A percentile compares a stretch with the other conserved stretches of the same genome.
Conservation (phyloP, 148 eudicot species). For the Oxyria digyna region DNA sequence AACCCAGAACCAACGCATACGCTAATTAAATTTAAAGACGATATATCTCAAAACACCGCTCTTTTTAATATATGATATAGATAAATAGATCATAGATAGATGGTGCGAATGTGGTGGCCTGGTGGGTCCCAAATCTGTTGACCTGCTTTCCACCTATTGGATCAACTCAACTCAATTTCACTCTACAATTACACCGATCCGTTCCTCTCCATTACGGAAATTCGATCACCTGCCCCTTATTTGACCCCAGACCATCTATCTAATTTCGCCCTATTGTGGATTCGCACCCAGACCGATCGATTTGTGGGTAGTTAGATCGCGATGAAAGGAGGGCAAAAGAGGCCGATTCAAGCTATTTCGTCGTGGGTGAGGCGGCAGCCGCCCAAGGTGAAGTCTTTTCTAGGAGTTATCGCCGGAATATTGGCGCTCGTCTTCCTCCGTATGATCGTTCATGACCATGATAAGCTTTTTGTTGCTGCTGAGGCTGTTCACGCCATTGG, state of each 20-base stretch:
- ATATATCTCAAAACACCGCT: too few relatives aligned
- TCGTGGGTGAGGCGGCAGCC: slow-evolving; percentile 50
- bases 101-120: neutral
- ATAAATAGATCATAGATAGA: too few relatives aligned
- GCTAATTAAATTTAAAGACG: too few relatives aligned
- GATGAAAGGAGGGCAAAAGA: slow-evolving; percentile 16
- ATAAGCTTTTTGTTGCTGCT: slow-evolving; percentile 48
- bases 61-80: too few relatives aligned
- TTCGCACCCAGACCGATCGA: neutral
- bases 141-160: slow-evolving; percentile 5
- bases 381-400: slow-evolving; percentile 40
- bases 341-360: slow-evolving; percentile 27
- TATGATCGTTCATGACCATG: slow-evolving; percentile 44
- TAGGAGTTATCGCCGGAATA: slow-evolving; percentile 27
- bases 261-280: neutral
- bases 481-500: slow-evolving; percentile 65
- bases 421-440: slow-evolving; percentile 32
- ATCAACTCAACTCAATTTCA: neutral
- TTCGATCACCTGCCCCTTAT: neutral
- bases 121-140: slow-evolving; percentile 3
- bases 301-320: neutral
- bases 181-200: neutral
- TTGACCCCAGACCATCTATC: neutral
- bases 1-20: too few relatives aligned
- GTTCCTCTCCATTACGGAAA: neutral